These are phyloP conservation scores for Aspergillus sclerotiicarbonarius DNA, from an alignment of 495 filamentous ascomycete species.

Conservation along the genomic window DNA sequence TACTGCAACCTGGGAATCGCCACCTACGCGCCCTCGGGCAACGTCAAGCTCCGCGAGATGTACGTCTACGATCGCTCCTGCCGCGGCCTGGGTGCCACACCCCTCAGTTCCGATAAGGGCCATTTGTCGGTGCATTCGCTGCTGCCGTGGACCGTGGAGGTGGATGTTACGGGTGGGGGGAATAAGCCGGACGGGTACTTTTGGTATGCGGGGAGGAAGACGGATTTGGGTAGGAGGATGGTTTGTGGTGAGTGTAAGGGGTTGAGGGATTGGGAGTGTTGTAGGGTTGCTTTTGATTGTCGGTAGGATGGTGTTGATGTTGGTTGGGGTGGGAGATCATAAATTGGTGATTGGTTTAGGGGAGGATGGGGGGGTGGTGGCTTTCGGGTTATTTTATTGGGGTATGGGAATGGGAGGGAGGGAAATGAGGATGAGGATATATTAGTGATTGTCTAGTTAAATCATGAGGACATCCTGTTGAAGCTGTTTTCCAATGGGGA, in stretches of 20 bases:
- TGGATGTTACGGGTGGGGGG: background rate
- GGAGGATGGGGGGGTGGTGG: too few relatives aligned
- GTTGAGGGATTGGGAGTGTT: background rate
- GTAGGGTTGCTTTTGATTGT: background rate
- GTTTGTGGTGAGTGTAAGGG: background rate
- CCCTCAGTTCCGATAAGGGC: background rate
- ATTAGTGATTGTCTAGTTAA: too few relatives aligned
- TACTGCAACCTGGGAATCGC: constrained; percentile 3
- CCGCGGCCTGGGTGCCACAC: background rate
- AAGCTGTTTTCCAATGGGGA: too few relatives aligned
- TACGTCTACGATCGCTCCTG: constrained; percentile 1
- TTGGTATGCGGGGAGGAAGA: constrained; percentile 3
- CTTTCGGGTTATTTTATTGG: too few relatives aligned
- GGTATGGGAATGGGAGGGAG: too few relatives aligned
- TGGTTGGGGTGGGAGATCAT: too few relatives aligned
- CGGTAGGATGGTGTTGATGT: too few relatives aligned
- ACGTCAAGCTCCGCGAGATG: background rate
- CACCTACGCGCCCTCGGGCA: background rate
- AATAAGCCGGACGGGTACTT: background rate
- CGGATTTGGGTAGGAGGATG: constrained; percentile 1
- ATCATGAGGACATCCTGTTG: too few relatives aligned
- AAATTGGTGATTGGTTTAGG: too few relatives aligned
- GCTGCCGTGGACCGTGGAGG: constrained; percentile 3
- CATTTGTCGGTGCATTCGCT: background rate
- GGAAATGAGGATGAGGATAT: too few relatives aligned